A percentile compares a stretch with the other conserved stretches of the same genome.
Evolutionary conservation across 2,329 filamentous ascomycete species (phyloP).

Genomic region (Fusarium equiseti): DNA sequence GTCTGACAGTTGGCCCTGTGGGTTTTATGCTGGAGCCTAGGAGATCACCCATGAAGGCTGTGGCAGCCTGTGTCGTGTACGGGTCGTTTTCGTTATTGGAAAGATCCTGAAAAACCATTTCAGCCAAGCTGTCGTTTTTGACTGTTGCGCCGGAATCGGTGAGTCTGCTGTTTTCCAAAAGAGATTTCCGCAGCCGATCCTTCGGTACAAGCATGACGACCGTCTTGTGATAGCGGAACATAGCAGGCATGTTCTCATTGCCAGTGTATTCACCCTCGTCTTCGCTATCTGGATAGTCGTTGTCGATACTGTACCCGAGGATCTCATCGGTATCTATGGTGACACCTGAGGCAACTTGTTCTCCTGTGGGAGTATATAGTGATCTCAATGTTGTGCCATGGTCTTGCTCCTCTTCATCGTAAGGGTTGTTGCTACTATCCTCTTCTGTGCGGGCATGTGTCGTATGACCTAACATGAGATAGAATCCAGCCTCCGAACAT

Average conservation of each 20-base stretch:
- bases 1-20: not conserved
- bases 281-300: slow-evolving; percentile 2
- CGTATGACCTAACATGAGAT: slow-evolving; percentile 23
- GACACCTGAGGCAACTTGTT: not conserved
- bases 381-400: not conserved
- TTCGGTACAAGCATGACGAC: slow-evolving; percentile 17
- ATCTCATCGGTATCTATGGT: not conserved
- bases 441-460: not conserved
- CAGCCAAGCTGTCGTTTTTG: not conserved
- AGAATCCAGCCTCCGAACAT: slow-evolving; percentile 21
- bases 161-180: not conserved
- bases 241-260: not conserved
- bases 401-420: not conserved
- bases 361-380: not conserved
- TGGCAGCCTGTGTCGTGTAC: not conserved
- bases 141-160: not conserved
- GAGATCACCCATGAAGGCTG: not conserved
- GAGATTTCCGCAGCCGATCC: not conserved
- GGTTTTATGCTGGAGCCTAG: not conserved
- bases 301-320: not conserved
- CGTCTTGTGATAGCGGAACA: slow-evolving; percentile 17
- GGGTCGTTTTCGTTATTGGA: not conserved
- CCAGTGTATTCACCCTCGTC: slow-evolving; percentile 3
- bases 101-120: slow-evolving; percentile 19
- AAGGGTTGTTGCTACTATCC: not conserved